Evolutionary conservation across 305 asterid genomes (phyloP).

Genomic region (Solanum chacoense): DNA sequence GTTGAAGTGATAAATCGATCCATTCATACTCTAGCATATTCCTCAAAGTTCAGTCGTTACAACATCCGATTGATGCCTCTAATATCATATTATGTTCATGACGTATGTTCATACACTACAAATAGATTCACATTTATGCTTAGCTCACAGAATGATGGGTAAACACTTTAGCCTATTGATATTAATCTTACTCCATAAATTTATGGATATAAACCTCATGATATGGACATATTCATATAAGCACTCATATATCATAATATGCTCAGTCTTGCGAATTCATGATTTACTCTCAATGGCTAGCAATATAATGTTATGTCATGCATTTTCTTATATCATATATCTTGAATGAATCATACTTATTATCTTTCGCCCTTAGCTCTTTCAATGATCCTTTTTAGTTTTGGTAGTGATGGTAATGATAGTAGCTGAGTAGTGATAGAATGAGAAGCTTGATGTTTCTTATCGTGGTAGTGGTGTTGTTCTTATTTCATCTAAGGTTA

Average conservation of each 20-base stretch:
- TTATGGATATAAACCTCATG: too few species aligned
- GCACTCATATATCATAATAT: not conserved
- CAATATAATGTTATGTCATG: not conserved
- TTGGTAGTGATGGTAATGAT: too few species aligned
- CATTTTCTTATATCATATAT: not conserved
- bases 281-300: not conserved
- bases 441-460: not conserved
- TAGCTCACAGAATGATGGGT: not conserved
- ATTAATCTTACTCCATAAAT: not conserved
- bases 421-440: too few species aligned
- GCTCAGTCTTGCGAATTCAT: not conserved
- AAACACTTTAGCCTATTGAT: not conserved
- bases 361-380: not conserved
- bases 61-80: too few species aligned
- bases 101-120: too few species aligned
- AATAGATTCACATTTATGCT: not conserved
- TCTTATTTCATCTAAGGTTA: not conserved
- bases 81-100: too few species aligned
- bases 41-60: too few species aligned
- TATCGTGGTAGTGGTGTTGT: not conserved
- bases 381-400: too few species aligned
- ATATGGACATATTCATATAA: not conserved
- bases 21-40: too few species aligned
- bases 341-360: not conserved
- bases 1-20: too few species aligned